A percentile compares a stretch with the other conserved stretches of the same genome.
These are phyloP conservation scores for Penicillium sp. DNA, from an alignment of 2,329 filamentous ascomycete species.

Conservation along the genomic window DNA sequence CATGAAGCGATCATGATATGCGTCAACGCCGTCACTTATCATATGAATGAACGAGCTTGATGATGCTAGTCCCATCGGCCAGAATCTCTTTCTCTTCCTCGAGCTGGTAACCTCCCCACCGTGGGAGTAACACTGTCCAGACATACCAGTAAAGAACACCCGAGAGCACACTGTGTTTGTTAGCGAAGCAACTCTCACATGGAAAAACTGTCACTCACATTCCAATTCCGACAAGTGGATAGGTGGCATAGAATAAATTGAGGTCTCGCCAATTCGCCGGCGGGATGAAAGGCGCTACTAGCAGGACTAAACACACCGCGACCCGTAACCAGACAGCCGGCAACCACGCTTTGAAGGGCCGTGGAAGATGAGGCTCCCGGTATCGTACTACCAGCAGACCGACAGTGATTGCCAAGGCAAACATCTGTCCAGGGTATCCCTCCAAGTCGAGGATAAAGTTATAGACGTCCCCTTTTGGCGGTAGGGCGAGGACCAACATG, in stretches of 20 bases:
- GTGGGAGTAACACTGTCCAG: conserved; percentile 63
- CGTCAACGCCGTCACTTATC: neutral
- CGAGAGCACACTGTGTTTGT: conserved; percentile 52
- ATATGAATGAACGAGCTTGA: conserved; percentile 50
- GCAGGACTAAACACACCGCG: conserved; percentile 53
- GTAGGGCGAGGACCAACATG: conserved; percentile 63
- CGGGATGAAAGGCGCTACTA: conserved; percentile 64
- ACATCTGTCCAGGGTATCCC: conserved; percentile 64
- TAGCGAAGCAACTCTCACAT: conserved; percentile 6
- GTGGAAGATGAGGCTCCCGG: conserved; percentile 58
- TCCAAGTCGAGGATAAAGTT: conserved; percentile 73
- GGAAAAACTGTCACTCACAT: conserved; percentile 37
- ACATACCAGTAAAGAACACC: conserved; percentile 68
- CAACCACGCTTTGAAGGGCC: conserved; percentile 67
- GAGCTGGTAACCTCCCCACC: conserved; percentile 58
- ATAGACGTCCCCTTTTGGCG: conserved; percentile 66
- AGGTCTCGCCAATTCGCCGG: conserved; percentile 51
- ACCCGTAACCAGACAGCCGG: conserved; percentile 59
- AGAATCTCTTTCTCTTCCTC: conserved; percentile 62
- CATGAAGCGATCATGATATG: neutral
- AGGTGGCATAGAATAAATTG: conserved; percentile 53
- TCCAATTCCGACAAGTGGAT: conserved; percentile 52
- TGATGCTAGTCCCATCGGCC: conserved; percentile 67
- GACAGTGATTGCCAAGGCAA: conserved; percentile 56
- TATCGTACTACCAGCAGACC: conserved; percentile 63